Evolutionary conservation across 345 rosid species (phyloP).

Genomic region (Carallia brachiata): DNA sequence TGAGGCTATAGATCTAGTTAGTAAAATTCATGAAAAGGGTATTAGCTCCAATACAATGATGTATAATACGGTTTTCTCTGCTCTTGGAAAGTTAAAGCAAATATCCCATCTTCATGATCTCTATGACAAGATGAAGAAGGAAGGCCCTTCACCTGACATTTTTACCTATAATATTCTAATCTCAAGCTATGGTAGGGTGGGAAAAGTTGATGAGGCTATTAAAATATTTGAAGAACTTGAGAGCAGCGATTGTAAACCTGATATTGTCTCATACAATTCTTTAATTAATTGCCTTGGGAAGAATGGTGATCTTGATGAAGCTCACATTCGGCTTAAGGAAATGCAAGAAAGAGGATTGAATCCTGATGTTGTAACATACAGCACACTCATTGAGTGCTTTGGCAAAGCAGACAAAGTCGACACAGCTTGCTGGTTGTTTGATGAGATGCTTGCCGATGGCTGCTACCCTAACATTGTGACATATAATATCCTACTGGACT

Average conservation of each 20-base stretch:
- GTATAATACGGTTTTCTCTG: constrained; percentile 67
- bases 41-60: constrained; percentile 57
- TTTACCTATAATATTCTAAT: constrained; percentile 85
- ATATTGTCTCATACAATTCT: constrained; percentile 79
- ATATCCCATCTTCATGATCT: constrained; percentile 67
- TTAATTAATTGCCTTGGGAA: constrained; percentile 89
- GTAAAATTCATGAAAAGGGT: constrained; percentile 72
- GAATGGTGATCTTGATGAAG: constrained; percentile 91
- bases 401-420: constrained; percentile 88
- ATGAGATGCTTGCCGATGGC: constrained; percentile 74
- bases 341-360: constrained; percentile 82
- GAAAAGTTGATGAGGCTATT: constrained; percentile 64
- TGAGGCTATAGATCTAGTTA: constrained; percentile 74
- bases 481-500: constrained; percentile 82
- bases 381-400: constrained; percentile 88
- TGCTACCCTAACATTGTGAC: constrained; percentile 90
- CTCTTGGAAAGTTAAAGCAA: constrained; percentile 75
- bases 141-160: constrained; percentile 70
- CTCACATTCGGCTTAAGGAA: constrained; percentile 86
- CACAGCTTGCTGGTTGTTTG: constrained; percentile 77
- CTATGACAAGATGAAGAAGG: constrained; percentile 66
- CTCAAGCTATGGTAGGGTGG: constrained; percentile 71
- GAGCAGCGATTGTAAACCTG: constrained; percentile 61
- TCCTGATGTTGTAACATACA: constrained; percentile 92
- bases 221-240: constrained; percentile 84